A percentile compares a stretch with the other conserved stretches of the same genome.
phyloP scores from a whole-genome alignment of 345 rosid genomes.

The Brassica carinata region DNA sequence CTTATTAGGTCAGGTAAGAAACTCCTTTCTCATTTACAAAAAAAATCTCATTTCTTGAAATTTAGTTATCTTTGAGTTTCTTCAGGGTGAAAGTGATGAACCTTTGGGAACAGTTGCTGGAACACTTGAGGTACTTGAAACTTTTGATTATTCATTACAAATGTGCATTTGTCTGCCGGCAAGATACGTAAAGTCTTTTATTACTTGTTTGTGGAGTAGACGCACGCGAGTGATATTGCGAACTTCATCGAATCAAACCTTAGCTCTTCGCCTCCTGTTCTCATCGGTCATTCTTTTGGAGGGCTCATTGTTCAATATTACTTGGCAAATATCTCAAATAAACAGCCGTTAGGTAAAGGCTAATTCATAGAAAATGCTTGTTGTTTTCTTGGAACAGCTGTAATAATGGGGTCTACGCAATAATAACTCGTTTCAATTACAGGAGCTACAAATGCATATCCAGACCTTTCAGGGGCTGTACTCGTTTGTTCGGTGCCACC shows the following conservation, averaged over 20 bases:
- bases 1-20: conserved; percentile 73
- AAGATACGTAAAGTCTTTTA: neutral
- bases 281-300: conserved; percentile 92
- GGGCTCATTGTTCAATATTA: conserved; percentile 82
- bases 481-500: conserved; percentile 93
- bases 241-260: conserved; percentile 65
- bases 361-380: neutral
- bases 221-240: conserved; percentile 84
- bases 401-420: neutral
- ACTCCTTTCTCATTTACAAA: neutral
- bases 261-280: conserved; percentile 56
- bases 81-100: conserved; percentile 88
- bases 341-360: conserved; percentile 42
- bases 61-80: neutral
- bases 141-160: conserved; percentile 10
- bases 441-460: conserved; percentile 51
- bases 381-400: neutral
- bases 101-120: conserved; percentile 69
- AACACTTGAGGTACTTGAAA: conserved; percentile 65
- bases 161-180: neutral
- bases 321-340: conserved; percentile 57
- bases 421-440: conserved; percentile 22
- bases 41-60: neutral
- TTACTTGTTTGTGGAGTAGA: conserved; percentile 59
- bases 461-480: conserved; percentile 67